Evolutionary conservation across 2,329 filamentous ascomycete species (phyloP).

Genomic region (Hypoxylon sp.): DNA sequence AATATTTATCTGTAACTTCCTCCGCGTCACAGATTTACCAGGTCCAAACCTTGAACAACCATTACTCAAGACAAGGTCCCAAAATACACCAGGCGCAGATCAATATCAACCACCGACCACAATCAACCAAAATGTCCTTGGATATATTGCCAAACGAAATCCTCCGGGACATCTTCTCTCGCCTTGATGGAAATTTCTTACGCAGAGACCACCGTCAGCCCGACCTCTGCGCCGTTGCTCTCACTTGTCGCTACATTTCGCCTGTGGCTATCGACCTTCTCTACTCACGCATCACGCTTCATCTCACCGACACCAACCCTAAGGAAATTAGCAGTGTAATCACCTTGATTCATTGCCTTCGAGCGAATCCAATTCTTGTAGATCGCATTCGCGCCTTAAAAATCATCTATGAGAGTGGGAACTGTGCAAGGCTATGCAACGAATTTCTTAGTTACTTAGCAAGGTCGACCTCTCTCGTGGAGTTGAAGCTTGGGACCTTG

Average conservation of each 20-base stretch:
- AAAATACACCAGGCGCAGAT: neutral
- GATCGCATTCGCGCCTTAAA: constrained; percentile 9
- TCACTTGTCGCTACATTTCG: constrained; percentile 29
- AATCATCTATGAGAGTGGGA: neutral
- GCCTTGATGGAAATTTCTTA: neutral
- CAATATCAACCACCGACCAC: neutral
- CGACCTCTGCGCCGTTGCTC: constrained; percentile 27
- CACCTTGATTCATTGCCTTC: constrained; percentile 3
- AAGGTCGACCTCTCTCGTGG: constrained; percentile 18
- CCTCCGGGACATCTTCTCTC: constrained; percentile 16
- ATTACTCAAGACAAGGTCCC: neutral
- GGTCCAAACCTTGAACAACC: neutral
- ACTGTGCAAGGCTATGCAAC: neutral
- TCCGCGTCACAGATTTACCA: neutral
- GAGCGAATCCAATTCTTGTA: constrained; percentile 5
- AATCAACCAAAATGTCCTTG: constrained; percentile 14
- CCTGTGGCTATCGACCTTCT: constrained; percentile 5
- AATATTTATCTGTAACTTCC: too few relatives aligned
- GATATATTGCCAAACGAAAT: constrained; percentile 17
- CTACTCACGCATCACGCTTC: constrained; percentile 15
- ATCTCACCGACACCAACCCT: neutral
- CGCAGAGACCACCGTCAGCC: neutral
- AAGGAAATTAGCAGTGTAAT: neutral
- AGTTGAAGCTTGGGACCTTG: neutral
- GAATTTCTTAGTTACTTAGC: constrained; percentile 11